phyloP scores from a whole-genome alignment of 2,329 filamentous ascomycete species.

The Trichophyton mentagrophytes region DNA sequence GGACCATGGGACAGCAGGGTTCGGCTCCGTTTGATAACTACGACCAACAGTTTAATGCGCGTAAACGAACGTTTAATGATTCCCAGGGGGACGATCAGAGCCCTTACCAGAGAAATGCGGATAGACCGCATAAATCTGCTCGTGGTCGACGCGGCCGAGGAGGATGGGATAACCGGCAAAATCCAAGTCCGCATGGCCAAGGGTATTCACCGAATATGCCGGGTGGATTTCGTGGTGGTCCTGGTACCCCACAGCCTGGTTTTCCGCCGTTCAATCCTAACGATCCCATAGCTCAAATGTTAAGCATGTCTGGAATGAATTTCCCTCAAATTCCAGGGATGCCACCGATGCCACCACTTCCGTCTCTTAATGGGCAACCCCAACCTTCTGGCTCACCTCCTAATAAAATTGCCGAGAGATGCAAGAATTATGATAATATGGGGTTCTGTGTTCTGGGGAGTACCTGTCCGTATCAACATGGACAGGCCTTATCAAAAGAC shows the following conservation, averaged over 20 bases:
- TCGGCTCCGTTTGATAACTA: constrained; percentile 12
- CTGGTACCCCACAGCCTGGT: constrained; percentile 30
- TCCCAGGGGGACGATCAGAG: constrained; percentile 36
- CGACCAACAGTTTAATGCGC: constrained; percentile 24
- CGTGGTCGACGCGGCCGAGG: constrained; percentile 25
- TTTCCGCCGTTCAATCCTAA: constrained; percentile 43
- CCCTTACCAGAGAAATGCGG: constrained; percentile 25
- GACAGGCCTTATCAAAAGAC: constrained; percentile 29
- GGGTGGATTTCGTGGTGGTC: constrained; percentile 17
- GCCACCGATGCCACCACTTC: constrained; percentile 21
- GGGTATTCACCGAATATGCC: constrained; percentile 10
- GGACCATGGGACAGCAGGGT: not conserved
- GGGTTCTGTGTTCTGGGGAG: constrained; percentile 46
- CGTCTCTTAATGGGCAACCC: constrained; percentile 9
- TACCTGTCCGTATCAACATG: constrained; percentile 47
- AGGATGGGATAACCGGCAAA: constrained; percentile 31
- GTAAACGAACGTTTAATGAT: constrained; percentile 43
- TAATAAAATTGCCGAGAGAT: constrained; percentile 32
- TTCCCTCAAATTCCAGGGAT: constrained; percentile 38
- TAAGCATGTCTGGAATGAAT: constrained; percentile 42
- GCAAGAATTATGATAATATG: constrained; percentile 46
- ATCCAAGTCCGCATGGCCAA: constrained; percentile 15
- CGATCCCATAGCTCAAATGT: constrained; percentile 43
- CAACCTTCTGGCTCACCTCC: constrained; percentile 19
- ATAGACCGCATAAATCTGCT: constrained; percentile 37